Percentiles rank a stretch among this genome's conserved stretches.
Evolutionary conservation across 257 asterid species (phyloP).

Genomic region (Solanum virginianum): DNA sequence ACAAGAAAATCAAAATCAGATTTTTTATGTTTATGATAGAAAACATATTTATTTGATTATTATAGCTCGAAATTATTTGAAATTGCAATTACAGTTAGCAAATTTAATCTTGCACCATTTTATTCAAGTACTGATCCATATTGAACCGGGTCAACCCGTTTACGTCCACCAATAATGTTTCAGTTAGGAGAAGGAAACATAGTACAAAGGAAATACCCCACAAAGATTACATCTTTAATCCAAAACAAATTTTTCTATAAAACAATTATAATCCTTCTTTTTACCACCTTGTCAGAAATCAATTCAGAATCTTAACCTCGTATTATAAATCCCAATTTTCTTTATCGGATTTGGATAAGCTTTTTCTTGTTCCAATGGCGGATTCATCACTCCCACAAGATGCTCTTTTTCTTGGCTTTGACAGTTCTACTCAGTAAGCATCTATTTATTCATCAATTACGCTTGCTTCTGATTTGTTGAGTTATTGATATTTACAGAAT

Average conservation of each 20-base stretch:
- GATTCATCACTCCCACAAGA: constrained; percentile 50
- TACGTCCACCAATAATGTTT: not conserved
- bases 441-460: not conserved
- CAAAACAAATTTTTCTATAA: not conserved
- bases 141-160: not conserved
- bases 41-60: not conserved
- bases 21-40: not conserved
- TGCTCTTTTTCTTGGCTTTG: constrained; percentile 74
- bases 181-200: not conserved
- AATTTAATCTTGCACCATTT: not conserved
- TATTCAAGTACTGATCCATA: not conserved
- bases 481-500: not conserved
- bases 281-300: not conserved
- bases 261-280: not conserved
- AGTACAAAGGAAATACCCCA: not conserved
- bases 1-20: not conserved
- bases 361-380: constrained; percentile 29
- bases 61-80: not conserved
- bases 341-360: not conserved
- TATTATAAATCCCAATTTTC: not conserved
- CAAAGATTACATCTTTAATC: not conserved
- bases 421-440: constrained; percentile 87
- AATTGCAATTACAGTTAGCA: no score
- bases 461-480: not conserved
- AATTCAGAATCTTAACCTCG: not conserved